Percentiles rank a stretch among this genome's conserved stretches.
phyloP scores from a whole-genome alignment of 345 rosid species.

The Arabis hirsuta region DNA sequence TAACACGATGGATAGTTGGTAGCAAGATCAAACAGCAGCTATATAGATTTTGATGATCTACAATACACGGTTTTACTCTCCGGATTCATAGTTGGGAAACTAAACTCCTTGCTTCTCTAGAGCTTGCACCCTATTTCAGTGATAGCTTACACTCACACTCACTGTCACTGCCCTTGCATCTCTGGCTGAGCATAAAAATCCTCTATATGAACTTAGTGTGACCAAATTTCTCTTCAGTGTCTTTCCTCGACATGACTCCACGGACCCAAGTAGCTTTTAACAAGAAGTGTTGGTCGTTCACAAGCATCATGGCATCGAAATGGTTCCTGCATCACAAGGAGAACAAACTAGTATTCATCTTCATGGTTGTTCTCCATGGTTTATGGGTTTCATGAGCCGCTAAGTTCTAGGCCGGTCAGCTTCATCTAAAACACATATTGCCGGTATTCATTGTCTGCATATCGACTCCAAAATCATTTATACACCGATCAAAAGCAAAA shows the following conservation, averaged over 20 bases:
- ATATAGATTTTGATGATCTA: neutral
- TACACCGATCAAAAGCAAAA: conserved; percentile 37
- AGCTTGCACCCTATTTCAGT: too few species aligned
- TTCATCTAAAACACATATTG: neutral
- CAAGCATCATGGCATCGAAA: neutral
- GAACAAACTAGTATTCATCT: conserved; percentile 20
- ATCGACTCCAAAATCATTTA: neutral
- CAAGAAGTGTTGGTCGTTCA: too few species aligned
- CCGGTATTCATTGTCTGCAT: neutral
- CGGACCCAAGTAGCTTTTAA: too few species aligned
- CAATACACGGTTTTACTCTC: neutral
- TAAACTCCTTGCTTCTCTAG: too few species aligned
- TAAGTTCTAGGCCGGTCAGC: neutral
- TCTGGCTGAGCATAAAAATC: too few species aligned
- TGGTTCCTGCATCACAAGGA: conserved; percentile 1
- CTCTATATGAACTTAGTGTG: too few species aligned
- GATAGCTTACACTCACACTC: too few species aligned
- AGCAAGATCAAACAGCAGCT: conserved; percentile 14
- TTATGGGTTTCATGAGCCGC: conserved; percentile 1
- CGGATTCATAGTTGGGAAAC: neutral
- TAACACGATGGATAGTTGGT: conserved; percentile 13
- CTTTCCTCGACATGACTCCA: too few species aligned
- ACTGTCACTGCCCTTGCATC: too few species aligned
- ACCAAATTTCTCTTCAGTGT: too few species aligned
- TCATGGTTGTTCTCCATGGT: conserved; percentile 9